Evolutionary conservation across 805 yeast species (phyloP), one percentile per base, ranked within the genome.

Genomic region (Dipodascopsis uninucleata): DNA sequence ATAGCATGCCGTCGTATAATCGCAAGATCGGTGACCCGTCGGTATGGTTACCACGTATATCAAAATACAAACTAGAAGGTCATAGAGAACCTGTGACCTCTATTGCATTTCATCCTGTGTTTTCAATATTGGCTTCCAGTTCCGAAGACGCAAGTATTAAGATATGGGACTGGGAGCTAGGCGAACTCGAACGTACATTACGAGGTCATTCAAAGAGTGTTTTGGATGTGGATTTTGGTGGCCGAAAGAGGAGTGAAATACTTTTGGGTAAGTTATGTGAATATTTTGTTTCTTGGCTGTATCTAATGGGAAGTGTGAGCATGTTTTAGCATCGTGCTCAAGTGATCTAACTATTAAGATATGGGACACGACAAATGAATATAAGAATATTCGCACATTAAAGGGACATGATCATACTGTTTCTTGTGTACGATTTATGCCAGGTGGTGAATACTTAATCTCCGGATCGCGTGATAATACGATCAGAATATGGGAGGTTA

Each of bases 381-480:
- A 75, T 58, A 71, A 70, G 31, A 75, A 81, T 35, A 60, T 77
- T 1, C 71, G 86, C 28, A 78, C 87, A 0, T 64, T 89, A 18
- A 66, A 79, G 0, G 96, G 96, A 9, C 97, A 89, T 65, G 94
- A 87, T 49, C 96, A 89, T 61, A 77, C 93, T 1, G 79, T 89
- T 0, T 84, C 95, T 0, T 67, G 77, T 0, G 68, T 85, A 5
- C 66, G 68, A 10, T 81, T 83, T 59, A 71, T 78, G 2, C 58
- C 68, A 3, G 66, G 72, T 26, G 75, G 79, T 2, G 65, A 67
- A 22, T 69, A 84, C 62, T 58, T 82, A 5, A 63, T 69, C 2
- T 71, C 78, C 3, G 93, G 95, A 55, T 89, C 97, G 0, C 93
- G 95, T 60, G 98, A 90, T 61, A 72, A 93, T 50, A 85, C 97